Percentiles rank a stretch among this genome's conserved stretches.
phyloP scores from a whole-genome alignment of 1,284 basidiomycete species.

The Tilletia setariae region DNA sequence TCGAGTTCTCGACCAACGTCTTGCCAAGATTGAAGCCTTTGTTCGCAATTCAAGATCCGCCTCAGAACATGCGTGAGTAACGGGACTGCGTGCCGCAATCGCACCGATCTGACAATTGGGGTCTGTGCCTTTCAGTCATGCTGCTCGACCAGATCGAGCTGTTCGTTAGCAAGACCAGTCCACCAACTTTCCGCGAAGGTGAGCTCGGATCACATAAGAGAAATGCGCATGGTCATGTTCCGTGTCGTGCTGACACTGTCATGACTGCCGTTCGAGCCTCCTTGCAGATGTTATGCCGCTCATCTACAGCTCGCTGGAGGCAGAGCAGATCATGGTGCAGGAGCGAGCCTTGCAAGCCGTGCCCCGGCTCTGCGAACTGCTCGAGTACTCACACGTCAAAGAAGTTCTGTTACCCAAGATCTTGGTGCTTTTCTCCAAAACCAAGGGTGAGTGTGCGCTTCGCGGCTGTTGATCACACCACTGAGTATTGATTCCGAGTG shows the following conservation, averaged over 20 bases:
- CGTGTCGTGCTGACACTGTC: not conserved
- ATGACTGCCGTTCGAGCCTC: not conserved
- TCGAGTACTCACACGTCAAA: conserved; percentile 63
- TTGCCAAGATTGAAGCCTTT: conserved; percentile 85
- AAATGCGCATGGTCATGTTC: not conserved
- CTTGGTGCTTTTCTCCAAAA: conserved; percentile 45
- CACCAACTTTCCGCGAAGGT: conserved; percentile 82
- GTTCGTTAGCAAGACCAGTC: conserved; percentile 85
- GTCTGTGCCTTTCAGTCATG: conserved; percentile 26
- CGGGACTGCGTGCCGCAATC: too few relatives aligned
- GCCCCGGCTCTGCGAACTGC: conserved; percentile 81
- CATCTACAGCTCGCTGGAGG: conserved; percentile 90
- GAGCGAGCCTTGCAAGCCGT: conserved; percentile 82
- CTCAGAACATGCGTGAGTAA: conserved; percentile 67
- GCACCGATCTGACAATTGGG: not conserved
- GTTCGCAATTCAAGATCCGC: conserved; percentile 87
- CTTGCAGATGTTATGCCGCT: conserved; percentile 82
- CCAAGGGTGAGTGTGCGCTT: conserved; percentile 26
- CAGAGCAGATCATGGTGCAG: conserved; percentile 72
- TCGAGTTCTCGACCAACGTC: conserved; percentile 76
- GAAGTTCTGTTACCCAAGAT: conserved; percentile 50
- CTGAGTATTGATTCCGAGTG: not conserved
- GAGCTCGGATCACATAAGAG: conserved; percentile 48
- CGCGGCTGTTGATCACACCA: too few relatives aligned
- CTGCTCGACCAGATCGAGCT: conserved; percentile 77